These are phyloP conservation scores for Dissophora globulifera DNA, from an alignment of 192 early-diverging fungal genomes.

Conservation along the genomic window DNA sequence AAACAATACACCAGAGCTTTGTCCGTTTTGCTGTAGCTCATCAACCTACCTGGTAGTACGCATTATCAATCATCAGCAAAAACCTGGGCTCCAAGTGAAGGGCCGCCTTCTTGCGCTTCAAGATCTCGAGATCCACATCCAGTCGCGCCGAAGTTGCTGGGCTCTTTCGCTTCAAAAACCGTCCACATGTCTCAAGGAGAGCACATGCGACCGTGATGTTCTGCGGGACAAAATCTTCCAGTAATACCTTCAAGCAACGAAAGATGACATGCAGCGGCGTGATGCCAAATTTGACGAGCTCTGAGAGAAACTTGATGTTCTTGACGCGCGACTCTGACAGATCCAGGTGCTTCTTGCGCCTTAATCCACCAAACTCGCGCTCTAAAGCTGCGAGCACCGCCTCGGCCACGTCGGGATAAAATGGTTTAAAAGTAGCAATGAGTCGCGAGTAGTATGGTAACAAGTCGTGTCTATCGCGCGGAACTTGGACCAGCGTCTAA, in stretches of 20 bases:
- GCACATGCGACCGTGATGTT: constrained; percentile 89
- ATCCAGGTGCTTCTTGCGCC: constrained; percentile 75
- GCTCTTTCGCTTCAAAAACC: constrained; percentile 79
- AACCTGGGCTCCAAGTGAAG: constrained; percentile 89
- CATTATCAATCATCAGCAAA: constrained; percentile 92
- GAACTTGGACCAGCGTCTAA: constrained; percentile 79
- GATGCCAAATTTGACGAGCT: constrained; percentile 94
- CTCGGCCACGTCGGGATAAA: constrained; percentile 88
- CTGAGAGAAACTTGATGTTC: constrained; percentile 88
- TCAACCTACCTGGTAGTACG: constrained; percentile 75
- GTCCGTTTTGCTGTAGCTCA: background rate
- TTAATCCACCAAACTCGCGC: constrained; percentile 75
- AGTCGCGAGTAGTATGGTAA: constrained; percentile 93
- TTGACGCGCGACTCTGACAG: constrained; percentile 82
- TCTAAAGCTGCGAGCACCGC: constrained; percentile 77
- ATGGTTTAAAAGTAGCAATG: constrained; percentile 86
- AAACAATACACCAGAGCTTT: too few species aligned
- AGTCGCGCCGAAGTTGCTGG: constrained; percentile 81
- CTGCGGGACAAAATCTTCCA: constrained; percentile 87
- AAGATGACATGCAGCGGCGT: constrained; percentile 84
- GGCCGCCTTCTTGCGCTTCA: constrained; percentile 88
- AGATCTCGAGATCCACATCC: constrained; percentile 83
- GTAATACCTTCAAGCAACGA: constrained; percentile 82
- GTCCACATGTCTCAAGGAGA: constrained; percentile 89
- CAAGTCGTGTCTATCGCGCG: constrained; percentile 82